phyloP scores from a whole-genome alignment of 2,329 filamentous ascomycete species.

The Verticillium dahliae region DNA sequence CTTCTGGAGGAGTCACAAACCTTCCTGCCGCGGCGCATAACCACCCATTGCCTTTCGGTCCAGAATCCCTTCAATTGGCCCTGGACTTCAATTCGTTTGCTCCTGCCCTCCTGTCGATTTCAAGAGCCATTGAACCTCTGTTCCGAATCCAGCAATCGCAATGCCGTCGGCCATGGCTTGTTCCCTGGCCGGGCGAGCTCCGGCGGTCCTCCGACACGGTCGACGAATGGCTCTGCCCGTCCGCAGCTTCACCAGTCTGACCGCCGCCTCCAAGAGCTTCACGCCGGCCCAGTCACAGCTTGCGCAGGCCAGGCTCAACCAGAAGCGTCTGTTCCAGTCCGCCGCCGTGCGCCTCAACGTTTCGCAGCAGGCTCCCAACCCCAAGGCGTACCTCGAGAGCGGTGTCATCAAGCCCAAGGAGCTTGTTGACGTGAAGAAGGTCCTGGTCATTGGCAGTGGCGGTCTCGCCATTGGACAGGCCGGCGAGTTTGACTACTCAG shows the following conservation, averaged over 20 bases:
- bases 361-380: conserved; percentile 64
- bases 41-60: not conserved
- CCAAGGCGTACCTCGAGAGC: conserved; percentile 83
- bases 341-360: conserved; percentile 34
- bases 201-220: conserved; percentile 50
- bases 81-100: conserved; percentile 7
- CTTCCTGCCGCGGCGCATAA: conserved; percentile 7
- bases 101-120: conserved; percentile 2
- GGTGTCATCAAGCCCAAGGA: conserved; percentile 76
- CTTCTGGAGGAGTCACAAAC: conserved; percentile 9
- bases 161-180: conserved; percentile 33
- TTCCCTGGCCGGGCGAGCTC: conserved; percentile 48
- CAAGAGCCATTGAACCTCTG: conserved; percentile 6
- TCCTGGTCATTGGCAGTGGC: conserved; percentile 91
- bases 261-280: conserved; percentile 24
- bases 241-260: conserved; percentile 32
- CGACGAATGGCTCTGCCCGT: conserved; percentile 37
- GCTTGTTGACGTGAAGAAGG: conserved; percentile 89
- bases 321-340: conserved; percentile 43
- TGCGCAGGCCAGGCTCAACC: conserved; percentile 21
- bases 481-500: conserved; percentile 98
- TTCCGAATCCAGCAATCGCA: conserved; percentile 9
- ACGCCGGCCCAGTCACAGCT: conserved; percentile 25
- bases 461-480: conserved; percentile 95
- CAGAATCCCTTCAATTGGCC: conserved; percentile 12